These are phyloP conservation scores for Kwoniella europaea DNA, from an alignment of 768 basidiomycete genomes.

Conservation along the genomic window DNA sequence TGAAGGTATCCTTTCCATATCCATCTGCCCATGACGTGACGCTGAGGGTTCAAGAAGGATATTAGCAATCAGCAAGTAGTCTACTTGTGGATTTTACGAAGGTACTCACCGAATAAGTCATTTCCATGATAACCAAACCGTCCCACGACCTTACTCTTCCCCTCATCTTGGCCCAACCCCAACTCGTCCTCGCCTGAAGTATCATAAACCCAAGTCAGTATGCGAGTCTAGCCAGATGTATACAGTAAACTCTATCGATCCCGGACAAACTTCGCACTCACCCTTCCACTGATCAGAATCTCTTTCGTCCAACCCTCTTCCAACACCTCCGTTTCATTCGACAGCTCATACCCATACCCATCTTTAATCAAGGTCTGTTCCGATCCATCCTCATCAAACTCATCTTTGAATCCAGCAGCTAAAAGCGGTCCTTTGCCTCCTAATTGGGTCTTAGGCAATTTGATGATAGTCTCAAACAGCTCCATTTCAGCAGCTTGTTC, in stretches of 20 bases:
- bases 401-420: slow-evolving; percentile 43
- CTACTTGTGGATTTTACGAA: neutral
- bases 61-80: neutral
- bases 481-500: slow-evolving; percentile 49
- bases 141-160: slow-evolving; percentile 56
- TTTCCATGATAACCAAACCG: slow-evolving; percentile 47
- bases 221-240: neutral
- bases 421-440: slow-evolving; percentile 50
- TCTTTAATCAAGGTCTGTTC: slow-evolving; percentile 36
- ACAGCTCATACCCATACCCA: slow-evolving; percentile 51
- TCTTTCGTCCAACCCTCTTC: slow-evolving; percentile 57
- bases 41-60: slow-evolving; percentile 7
- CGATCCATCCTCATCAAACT: slow-evolving; percentile 25
- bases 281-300: slow-evolving; percentile 49
- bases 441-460: slow-evolving; percentile 45
- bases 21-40: slow-evolving; percentile 50
- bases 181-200: slow-evolving; percentile 35
- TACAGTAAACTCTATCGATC: neutral
- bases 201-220: neutral
- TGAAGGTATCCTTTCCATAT: slow-evolving; percentile 55
- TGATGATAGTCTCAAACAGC: slow-evolving; percentile 49
- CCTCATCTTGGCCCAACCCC: slow-evolving; percentile 49
- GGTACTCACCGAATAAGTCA: slow-evolving; percentile 42
- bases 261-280: slow-evolving; percentile 13
- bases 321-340: slow-evolving; percentile 39